Evolutionary conservation across 352 stramenopile genomes (phyloP).

Genomic region (Pythium rhizo-oryzae): DNA sequence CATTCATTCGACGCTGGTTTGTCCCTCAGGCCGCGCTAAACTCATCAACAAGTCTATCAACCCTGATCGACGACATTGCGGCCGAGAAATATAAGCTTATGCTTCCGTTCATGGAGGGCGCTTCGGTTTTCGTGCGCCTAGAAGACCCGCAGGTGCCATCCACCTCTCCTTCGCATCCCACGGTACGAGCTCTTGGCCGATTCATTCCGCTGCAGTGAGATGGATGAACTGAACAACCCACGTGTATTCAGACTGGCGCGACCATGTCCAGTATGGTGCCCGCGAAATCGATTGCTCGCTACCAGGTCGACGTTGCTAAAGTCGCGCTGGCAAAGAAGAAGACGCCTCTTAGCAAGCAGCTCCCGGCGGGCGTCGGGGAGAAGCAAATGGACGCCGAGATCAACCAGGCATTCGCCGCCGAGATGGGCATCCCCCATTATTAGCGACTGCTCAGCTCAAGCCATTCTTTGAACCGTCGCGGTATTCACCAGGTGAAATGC

Average conservation of each 20-base stretch:
- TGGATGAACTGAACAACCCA: not conserved
- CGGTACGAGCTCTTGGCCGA: slow-evolving; percentile 37
- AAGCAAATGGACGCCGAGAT: slow-evolving; percentile 73
- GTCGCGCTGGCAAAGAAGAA: slow-evolving; percentile 62
- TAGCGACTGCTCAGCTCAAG: not conserved
- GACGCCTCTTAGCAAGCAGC: slow-evolving; percentile 51
- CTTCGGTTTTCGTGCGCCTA: slow-evolving; percentile 63
- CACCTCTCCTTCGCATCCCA: slow-evolving; percentile 27
- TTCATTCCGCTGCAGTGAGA: not conserved
- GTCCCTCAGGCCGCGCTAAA: slow-evolving; percentile 42
- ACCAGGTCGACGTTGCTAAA: slow-evolving; percentile 53
- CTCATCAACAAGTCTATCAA: slow-evolving; percentile 19
- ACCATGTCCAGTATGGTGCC: slow-evolving; percentile 53
- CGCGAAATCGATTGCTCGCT: slow-evolving; percentile 39
- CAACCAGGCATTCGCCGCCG: slow-evolving; percentile 62
- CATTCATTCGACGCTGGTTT: not conserved
- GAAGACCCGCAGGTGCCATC: slow-evolving; percentile 64
- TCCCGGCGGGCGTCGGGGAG: slow-evolving; percentile 38
- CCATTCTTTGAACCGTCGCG: slow-evolving; percentile 12
- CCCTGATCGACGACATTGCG: slow-evolving; percentile 44
- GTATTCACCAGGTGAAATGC: not conserved
- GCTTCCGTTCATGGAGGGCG: slow-evolving; percentile 39
- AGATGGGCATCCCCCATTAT: slow-evolving; percentile 62
- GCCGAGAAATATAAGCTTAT: slow-evolving; percentile 50
- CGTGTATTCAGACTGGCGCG: slow-evolving; percentile 28